Percentiles rank a stretch among this genome's conserved stretches.
Evolutionary conservation across 345 rosid genomes (phyloP).

Genomic region (Isatis tinctoria): DNA sequence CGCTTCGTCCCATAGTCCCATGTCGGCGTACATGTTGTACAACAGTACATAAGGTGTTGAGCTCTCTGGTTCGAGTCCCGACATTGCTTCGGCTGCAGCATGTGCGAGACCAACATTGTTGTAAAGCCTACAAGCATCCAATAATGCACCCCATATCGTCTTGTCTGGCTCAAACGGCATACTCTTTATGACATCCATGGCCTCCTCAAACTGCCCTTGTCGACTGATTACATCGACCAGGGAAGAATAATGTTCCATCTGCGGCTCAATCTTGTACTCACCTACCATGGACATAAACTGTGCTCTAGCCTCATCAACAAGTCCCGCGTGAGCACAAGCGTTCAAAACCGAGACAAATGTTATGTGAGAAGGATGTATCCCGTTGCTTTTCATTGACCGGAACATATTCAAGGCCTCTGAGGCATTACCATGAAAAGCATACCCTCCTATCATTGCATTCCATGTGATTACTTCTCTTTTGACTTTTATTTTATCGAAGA

Average conservation of each 20-base stretch:
- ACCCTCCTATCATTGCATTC: conserved; percentile 90
- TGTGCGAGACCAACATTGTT: conserved; percentile 49
- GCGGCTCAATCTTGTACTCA: conserved; percentile 50
- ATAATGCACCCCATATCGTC: conserved; percentile 77
- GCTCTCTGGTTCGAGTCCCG: conserved; percentile 63
- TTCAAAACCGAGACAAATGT: conserved; percentile 64
- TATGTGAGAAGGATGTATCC: conserved; percentile 54
- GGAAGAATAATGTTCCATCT: conserved; percentile 61
- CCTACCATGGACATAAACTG: conserved; percentile 50
- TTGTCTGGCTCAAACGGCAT: conserved; percentile 65
- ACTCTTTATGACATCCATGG: conserved; percentile 46
- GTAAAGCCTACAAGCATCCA: conserved; percentile 61
- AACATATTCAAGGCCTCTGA: conserved; percentile 53
- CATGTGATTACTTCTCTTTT: conserved; percentile 63
- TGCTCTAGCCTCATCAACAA: conserved; percentile 51
- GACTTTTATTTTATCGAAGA: conserved; percentile 45
- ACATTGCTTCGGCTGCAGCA: conserved; percentile 65
- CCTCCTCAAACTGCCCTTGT: conserved; percentile 58
- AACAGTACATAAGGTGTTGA: conserved; percentile 63
- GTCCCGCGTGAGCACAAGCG: conserved; percentile 68
- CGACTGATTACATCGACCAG: conserved; percentile 54
- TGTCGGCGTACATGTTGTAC: conserved; percentile 62
- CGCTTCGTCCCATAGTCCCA: conserved; percentile 65
- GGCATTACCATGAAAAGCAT: conserved; percentile 63
- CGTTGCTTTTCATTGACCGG: conserved; percentile 41